A percentile compares a stretch with the other conserved stretches of the same genome.
These are phyloP conservation scores for Coemansia sp. DNA, from an alignment of 192 early-diverging fungal species.

Conservation along the genomic window DNA sequence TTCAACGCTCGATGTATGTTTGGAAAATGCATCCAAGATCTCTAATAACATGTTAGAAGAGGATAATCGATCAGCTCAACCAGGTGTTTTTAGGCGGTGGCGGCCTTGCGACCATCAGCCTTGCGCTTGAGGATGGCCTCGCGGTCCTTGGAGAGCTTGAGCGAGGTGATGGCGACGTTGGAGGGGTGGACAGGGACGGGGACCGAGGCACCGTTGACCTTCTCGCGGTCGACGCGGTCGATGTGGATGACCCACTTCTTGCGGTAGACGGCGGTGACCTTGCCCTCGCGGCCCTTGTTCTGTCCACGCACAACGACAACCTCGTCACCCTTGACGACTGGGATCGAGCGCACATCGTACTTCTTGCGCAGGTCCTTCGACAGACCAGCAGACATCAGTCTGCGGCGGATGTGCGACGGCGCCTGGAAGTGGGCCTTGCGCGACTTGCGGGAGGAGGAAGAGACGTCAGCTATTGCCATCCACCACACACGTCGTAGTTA, in stretches of 20 bases:
- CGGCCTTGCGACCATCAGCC: conserved; percentile 53
- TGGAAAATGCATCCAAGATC: no score
- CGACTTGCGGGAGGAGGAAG: conserved; percentile 87
- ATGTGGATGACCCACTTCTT: conserved; percentile 99
- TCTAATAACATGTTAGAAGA: no score
- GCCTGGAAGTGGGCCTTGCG: conserved; percentile 99
- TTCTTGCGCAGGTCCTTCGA: conserved; percentile 98
- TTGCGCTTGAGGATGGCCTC: conserved; percentile 88
- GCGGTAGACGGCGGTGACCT: conserved; percentile 96
- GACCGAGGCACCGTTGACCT: conserved; percentile 93
- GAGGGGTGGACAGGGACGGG: conserved; percentile 96
- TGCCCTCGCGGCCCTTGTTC: conserved; percentile 97
- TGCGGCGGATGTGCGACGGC: conserved; percentile 88
- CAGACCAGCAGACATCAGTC: conserved; percentile 95
- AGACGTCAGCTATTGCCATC: conserved; percentile 73
- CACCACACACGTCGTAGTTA: background rate
- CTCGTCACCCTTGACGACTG: conserved; percentile 97
- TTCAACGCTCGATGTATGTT: no score
- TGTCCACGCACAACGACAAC: conserved; percentile 92
- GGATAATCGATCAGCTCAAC: no score
- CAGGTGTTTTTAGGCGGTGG: conserved; percentile 24
- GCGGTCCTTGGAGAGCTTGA: conserved; percentile 98
- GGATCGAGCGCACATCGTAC: conserved; percentile 95
- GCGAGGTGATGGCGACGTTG: conserved; percentile 95
- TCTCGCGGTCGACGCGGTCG: conserved; percentile 94